phyloP scores from a whole-genome alignment of 2,329 filamentous ascomycete genomes.

The Fusarium guadeloupense region DNA sequence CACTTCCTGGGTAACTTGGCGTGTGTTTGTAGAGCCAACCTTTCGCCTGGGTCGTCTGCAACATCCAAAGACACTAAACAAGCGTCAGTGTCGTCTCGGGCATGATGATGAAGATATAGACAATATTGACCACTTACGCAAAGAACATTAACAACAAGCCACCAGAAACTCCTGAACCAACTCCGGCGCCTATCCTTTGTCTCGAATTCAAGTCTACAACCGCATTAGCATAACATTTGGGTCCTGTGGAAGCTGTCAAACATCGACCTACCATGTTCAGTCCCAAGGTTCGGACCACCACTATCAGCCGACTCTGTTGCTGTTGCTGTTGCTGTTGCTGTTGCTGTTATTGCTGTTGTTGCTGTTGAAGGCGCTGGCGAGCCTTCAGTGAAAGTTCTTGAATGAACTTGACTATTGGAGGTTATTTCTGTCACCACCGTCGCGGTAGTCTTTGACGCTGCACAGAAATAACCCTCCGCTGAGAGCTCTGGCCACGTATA shows the following conservation, averaged over 20 bases:
- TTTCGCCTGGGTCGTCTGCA: constrained; percentile 2
- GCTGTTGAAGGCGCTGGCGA: background rate
- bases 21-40: background rate
- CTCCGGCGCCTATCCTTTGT: constrained; percentile 19
- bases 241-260: background rate
- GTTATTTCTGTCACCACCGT: constrained; percentile 4
- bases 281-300: background rate
- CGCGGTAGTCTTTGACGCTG: background rate
- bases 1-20: background rate
- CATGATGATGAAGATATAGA: background rate
- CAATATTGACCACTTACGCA: background rate
- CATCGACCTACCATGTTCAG: constrained; percentile 15
- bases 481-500: constrained; percentile 16
- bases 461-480: constrained; percentile 15
- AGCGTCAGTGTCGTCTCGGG: background rate
- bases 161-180: constrained; percentile 15
- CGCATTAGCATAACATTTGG: background rate
- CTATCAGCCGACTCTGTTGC: background rate
- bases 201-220: constrained; percentile 4
- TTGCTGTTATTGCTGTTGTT: background rate
- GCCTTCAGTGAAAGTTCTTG: too few relatives aligned
- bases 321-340: background rate
- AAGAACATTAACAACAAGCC: constrained; percentile 27
- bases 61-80: constrained; percentile 17
- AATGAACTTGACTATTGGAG: background rate